phyloP scores from a whole-genome alignment of 148 eudicot genomes.

The Heliosperma pusillum region DNA sequence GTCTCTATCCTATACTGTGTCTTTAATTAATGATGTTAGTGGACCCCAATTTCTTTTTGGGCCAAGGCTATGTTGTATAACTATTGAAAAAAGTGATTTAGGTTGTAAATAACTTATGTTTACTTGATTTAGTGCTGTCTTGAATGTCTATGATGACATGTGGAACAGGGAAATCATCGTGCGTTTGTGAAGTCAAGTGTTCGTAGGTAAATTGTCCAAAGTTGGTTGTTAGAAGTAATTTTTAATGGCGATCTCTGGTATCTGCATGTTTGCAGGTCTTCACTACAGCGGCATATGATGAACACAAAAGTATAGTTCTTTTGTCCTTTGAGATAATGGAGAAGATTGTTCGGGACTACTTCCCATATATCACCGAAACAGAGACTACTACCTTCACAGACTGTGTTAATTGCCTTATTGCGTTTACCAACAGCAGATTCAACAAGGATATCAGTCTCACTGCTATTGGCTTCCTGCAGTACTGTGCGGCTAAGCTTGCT shows the following conservation, averaged over 20 bases:
- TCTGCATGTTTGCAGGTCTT: slow-evolving; percentile 60
- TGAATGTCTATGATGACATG: not conserved
- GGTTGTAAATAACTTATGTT: too few species aligned
- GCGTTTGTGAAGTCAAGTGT: not conserved
- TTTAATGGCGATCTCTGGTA: not conserved
- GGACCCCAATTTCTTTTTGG: too few species aligned
- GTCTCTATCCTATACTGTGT: not conserved
- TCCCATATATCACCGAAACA: slow-evolving; percentile 94
- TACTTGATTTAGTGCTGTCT: not conserved
- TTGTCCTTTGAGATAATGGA: slow-evolving; percentile 93
- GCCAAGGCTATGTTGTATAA: too few species aligned
- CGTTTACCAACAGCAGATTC: slow-evolving; percentile 92
- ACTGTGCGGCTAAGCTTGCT: slow-evolving; percentile 97
- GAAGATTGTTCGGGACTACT: slow-evolving; percentile 94
- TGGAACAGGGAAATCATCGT: not conserved
- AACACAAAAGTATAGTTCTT: slow-evolving; percentile 94
- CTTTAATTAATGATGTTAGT: not conserved
- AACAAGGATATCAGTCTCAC: slow-evolving; percentile 90
- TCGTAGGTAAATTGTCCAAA: not conserved
- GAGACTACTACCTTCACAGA: slow-evolving; percentile 98
- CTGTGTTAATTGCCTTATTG: slow-evolving; percentile 93
- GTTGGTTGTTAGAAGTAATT: not conserved
- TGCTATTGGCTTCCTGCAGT: slow-evolving; percentile 93
- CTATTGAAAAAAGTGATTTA: too few species aligned
- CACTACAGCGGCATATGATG: slow-evolving; percentile 98